Evolutionary conservation across 257 asterid species (phyloP).

Genomic region (Scutellaria minor): DNA sequence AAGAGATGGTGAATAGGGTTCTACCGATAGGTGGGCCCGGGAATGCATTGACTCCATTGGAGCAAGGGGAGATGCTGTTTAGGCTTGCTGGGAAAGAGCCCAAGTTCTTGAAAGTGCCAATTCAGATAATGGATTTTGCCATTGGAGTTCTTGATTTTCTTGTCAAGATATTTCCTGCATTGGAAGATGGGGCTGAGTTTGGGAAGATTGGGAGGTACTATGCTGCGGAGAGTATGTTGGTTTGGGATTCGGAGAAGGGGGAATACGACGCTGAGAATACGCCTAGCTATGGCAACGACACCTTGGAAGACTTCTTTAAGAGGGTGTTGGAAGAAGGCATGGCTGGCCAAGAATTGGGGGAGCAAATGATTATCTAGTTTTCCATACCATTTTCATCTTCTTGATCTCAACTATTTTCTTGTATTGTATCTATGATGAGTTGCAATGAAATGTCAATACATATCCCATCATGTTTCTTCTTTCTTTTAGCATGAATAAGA

Average conservation of each 20-base stretch:
- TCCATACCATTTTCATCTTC: background rate
- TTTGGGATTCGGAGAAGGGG: constrained; percentile 74
- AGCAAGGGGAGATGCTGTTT: constrained; percentile 92
- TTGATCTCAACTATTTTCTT: too few relatives aligned
- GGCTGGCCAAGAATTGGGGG: constrained; percentile 95
- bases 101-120: constrained; percentile 82
- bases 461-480: background rate
- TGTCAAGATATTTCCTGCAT: constrained; percentile 73
- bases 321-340: constrained; percentile 83
- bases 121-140: constrained; percentile 89
- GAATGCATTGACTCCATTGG: constrained; percentile 86
- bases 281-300: constrained; percentile 88
- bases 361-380: constrained; percentile 72
- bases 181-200: constrained; percentile 93
- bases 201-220: constrained; percentile 98
- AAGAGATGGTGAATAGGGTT: constrained; percentile 59
- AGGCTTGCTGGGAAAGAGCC: constrained; percentile 76
- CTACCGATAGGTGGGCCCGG: constrained; percentile 95
- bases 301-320: constrained; percentile 82
- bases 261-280: constrained; percentile 80
- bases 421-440: constrained; percentile 26
- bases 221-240: constrained; percentile 93
- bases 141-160: constrained; percentile 79
- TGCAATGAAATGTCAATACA: constrained; percentile 16
- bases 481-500: background rate